Evolutionary conservation across 441 rosid species (phyloP), one percentile per base, ranked within the genome.

Genomic region (Populus hybrid): DNA sequence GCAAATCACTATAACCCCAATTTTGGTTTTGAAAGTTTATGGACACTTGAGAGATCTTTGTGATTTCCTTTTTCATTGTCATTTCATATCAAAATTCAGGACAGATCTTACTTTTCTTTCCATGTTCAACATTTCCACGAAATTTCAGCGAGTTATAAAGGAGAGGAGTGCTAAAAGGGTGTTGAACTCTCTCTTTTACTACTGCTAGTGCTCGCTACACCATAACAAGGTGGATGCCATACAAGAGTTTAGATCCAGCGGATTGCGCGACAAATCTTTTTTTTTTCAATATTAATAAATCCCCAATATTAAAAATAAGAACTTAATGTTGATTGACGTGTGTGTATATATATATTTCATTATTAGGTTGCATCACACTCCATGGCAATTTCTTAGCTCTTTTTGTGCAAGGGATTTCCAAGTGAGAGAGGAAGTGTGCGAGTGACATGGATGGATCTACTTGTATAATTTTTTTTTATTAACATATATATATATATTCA

Each of bases 61-160:
- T 31, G 21, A 65, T 40, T 35, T 78, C 64, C 9, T 75, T 71
- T 74, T 67, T 68, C 67, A 21, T 56, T 40, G 36, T 69, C 61
- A 8, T 24, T 75, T 42, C 72, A 50, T 11, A 67, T 53, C 66
- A 75, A 70, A 77, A 61, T 42, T 50, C 26, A 38, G 2, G 29
- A 9, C 71, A 71, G 45, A 64, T 42, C 64, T 21, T 42, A 64
- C 71, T 14, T n/a, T 72, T 40, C 36, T 16, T 23, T 16, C 23
- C 56, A 68, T 50, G 59, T 0, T 21, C 69, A 24, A 29, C 64
- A 36, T 76, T 81, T 71, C 73, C 21, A 67, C 11, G 71, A 81
- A 81, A 68, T 77, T 84, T 81, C 84, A 71, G 9, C 23, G 16
- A 35, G 16, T 45, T 45, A 45, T 45, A 45, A 45, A 45, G 53